Evolutionary conservation across 345 rosid species (phyloP), one percentile per base, ranked within the genome.

Genomic region (Psidium friedrichsthalianum): DNA sequence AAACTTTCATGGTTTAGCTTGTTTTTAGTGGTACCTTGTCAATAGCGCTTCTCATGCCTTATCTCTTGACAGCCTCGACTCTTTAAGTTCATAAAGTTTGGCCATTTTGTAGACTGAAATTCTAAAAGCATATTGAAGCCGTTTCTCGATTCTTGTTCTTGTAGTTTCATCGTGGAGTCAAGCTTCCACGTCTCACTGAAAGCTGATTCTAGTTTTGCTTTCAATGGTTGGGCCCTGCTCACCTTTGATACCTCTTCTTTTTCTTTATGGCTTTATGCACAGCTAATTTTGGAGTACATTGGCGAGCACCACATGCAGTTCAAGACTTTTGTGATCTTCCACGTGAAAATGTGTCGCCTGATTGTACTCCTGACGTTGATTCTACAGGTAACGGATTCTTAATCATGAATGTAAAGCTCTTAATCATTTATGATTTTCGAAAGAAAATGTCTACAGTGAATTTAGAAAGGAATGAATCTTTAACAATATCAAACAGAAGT

Each of bases 321-420:
- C 84, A 51, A 59, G 87, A 85, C 4, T 13, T 90, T 93, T 29
- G 83, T 90, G 81, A 27, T 20, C 25, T 88, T 91, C 90, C 89
- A 93, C 14, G 51, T 90, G 6, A 85, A 86, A 82, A 86, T 90
- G 87, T 89, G 90, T 64, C 90, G 89, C 44, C 51, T 87, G 56
- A 85, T 92, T 32, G 11, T 88, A 12, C 22, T 90, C 5, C 3
- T 89, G 85, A 84, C 88, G 56, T 82, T 87, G 82, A 87, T 86
- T 52, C 90, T 90, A 7, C 95, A 93, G 94, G 95, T 92, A 85
- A 86, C n/a, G 11, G 76, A 51, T 53, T 47, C 47, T 74, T 32
- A 47, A 61, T 1, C 7, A 64, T 7, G 44, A 56, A 24, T 44
- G 51, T 27, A 47, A 12, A 59, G 57, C 11, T 24, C 13, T 24